Evolutionary conservation across 1,284 basidiomycete genomes (phyloP).

Genomic region (Schizopora paradoxa): DNA sequence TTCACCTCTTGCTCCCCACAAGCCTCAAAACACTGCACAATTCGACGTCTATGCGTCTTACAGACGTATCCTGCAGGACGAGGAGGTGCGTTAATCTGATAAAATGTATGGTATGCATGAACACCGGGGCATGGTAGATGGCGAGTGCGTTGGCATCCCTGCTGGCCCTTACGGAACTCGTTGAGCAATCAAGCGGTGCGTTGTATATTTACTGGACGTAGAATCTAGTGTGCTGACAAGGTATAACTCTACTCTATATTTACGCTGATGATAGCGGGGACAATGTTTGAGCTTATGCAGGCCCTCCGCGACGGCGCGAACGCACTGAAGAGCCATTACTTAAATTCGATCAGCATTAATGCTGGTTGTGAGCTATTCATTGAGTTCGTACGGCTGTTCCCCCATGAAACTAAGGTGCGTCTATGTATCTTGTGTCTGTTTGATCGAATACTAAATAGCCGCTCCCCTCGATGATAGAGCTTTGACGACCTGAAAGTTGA

Average conservation of each 20-base stretch:
- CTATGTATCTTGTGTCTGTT: slow-evolving; percentile 4
- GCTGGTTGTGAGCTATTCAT: slow-evolving; percentile 91
- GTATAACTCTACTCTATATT: slow-evolving; percentile 18
- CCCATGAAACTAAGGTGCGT: slow-evolving; percentile 76
- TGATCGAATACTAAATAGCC: slow-evolving; percentile 15
- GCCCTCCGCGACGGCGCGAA: slow-evolving; percentile 74
- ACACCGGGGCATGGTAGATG: too few species aligned
- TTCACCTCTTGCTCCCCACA: too few species aligned
- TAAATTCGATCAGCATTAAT: slow-evolving; percentile 81
- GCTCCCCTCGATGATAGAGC: slow-evolving; percentile 48
- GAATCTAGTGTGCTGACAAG: slow-evolving; percentile 5
- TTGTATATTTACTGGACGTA: slow-evolving; percentile 16
- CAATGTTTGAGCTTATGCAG: slow-evolving; percentile 87
- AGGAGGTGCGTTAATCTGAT: slow-evolving; percentile 41
- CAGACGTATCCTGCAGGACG: slow-evolving; percentile 47
- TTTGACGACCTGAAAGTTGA: slow-evolving; percentile 80
- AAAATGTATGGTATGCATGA: slow-evolving; percentile 8
- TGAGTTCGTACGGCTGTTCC: slow-evolving; percentile 80
- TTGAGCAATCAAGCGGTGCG: slow-evolving; percentile 67
- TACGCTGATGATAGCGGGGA: slow-evolving; percentile 51
- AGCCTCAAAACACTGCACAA: too few species aligned
- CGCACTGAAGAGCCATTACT: slow-evolving; percentile 54
- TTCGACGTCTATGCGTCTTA: slow-evolving; percentile 59
- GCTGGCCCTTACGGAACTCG: slow-evolving; percentile 72
- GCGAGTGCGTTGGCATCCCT: slow-evolving; percentile 88